Conservation (phyloP, 1,284 basidiomycete genomes). For the Pseudozyma thailandica region DNA sequence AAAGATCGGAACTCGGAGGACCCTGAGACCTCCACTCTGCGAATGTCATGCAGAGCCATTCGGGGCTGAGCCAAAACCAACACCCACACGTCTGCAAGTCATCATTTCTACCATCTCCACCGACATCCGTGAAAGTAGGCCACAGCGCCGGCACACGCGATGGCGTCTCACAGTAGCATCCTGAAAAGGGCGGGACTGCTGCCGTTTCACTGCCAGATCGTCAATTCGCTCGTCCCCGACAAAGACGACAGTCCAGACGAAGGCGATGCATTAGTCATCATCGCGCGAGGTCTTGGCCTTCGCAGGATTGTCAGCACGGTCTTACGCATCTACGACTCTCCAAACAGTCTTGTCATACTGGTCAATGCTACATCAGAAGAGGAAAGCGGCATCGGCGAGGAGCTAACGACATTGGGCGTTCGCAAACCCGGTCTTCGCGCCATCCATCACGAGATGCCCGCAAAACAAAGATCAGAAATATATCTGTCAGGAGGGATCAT, state of each 20-base stretch:
- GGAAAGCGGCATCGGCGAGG: constrained; percentile 89
- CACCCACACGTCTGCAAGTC: neutral
- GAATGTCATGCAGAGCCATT: neutral
- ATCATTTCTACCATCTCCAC: neutral
- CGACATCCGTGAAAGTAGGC: constrained; percentile 4
- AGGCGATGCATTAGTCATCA: constrained; percentile 71
- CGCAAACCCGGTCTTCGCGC: constrained; percentile 84
- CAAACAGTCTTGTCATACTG: constrained; percentile 80
- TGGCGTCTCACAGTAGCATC: constrained; percentile 23
- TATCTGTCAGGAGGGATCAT: constrained; percentile 74
- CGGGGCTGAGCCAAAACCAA: neutral
- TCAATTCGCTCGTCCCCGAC: constrained; percentile 57
- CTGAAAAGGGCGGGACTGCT: constrained; percentile 48
- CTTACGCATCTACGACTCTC: constrained; percentile 85
- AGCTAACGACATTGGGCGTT: constrained; percentile 90
- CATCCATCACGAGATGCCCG: constrained; percentile 84
- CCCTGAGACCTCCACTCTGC: constrained; percentile 7
- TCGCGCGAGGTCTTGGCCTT: constrained; percentile 63
- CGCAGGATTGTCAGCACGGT: constrained; percentile 60
- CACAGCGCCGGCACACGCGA: constrained; percentile 5
- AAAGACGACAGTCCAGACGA: constrained; percentile 56
- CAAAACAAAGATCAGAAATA: constrained; percentile 77
- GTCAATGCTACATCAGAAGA: constrained; percentile 89
- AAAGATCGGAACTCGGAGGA: neutral
- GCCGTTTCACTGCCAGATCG: constrained; percentile 61